A percentile compares a stretch with the other conserved stretches of the same genome.
Evolutionary conservation across 371 early-diverging fungal species (phyloP).

Genomic region (Apophysomyces sp.): DNA sequence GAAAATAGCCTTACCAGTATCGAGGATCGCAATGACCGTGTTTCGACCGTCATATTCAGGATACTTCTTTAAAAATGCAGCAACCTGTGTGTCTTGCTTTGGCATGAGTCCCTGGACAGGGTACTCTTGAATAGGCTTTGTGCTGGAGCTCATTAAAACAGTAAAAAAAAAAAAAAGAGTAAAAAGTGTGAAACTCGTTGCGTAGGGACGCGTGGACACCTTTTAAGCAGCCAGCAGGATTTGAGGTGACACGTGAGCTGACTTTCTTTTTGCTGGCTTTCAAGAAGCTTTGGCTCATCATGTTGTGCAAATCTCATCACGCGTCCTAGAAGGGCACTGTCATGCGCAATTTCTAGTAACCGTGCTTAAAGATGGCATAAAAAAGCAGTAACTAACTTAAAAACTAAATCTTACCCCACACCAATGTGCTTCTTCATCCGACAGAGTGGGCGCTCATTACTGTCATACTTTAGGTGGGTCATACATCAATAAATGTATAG

Average conservation of each 20-base stretch:
- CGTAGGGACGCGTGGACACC: background rate
- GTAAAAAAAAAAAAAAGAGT: background rate
- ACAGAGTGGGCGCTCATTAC: no score
- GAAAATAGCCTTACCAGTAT: constrained; percentile 58
- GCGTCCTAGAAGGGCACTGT: no score
- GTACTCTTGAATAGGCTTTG: constrained; percentile 58
- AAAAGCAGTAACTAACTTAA: no score
- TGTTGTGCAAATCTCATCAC: no score
- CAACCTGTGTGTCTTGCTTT: constrained; percentile 86
- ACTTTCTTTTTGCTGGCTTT: background rate
- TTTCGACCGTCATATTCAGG: constrained; percentile 89
- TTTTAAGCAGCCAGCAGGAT: background rate
- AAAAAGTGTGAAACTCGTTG: background rate
- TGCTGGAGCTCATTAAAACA: constrained; percentile 9
- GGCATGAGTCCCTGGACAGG: constrained; percentile 72
- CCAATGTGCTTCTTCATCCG: no score
- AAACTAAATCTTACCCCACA: no score
- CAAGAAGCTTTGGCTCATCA: no score
- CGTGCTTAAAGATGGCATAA: no score
- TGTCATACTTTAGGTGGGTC: no score
- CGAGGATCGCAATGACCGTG: constrained; percentile 87
- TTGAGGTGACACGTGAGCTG: background rate
- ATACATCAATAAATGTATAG: no score
- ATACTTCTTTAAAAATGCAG: constrained; percentile 77
- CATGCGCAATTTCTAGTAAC: no score